Conservation (phyloP, 2,329 filamentous ascomycete genomes). For the Aspergillus unguis region DNA sequence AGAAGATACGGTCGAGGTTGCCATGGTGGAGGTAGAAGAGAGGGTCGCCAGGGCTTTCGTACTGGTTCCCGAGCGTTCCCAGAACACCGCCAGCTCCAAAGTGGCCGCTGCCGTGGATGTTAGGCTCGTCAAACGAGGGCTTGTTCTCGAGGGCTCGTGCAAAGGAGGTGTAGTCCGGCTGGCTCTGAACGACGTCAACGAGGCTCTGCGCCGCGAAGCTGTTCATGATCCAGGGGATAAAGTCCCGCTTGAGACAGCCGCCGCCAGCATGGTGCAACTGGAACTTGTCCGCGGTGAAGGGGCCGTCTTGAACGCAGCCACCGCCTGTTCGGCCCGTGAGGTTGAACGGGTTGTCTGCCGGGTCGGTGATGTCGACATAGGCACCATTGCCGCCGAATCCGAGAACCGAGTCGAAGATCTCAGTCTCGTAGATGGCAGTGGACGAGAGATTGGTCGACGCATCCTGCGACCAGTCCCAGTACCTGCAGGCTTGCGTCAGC, state of each 20-base stretch:
- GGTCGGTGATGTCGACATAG: constrained; percentile 7
- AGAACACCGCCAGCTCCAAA: constrained; percentile 18
- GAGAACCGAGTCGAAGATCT: constrained; percentile 12
- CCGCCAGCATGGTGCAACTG: constrained; percentile 11
- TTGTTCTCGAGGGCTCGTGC: constrained; percentile 17
- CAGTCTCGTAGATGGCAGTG: constrained; percentile 17
- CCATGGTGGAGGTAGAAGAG: constrained; percentile 40
- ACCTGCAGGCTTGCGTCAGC: constrained; percentile 5
- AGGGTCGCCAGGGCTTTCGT: constrained; percentile 25
- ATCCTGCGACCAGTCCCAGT: constrained; percentile 37
- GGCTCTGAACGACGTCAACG: constrained; percentile 15
- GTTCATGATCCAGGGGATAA: constrained; percentile 20
- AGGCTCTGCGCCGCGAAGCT: constrained; percentile 15
- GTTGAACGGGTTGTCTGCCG: constrained; percentile 15
- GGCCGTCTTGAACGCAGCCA: constrained; percentile 16
- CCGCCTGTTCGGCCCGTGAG: constrained; percentile 17
- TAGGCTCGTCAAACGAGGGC: constrained; percentile 14
- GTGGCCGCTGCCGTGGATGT: constrained; percentile 17
- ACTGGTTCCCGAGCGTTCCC: constrained; percentile 15
- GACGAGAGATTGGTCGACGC: constrained; percentile 15
- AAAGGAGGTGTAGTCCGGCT: constrained; percentile 17
- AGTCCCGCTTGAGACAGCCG: constrained; percentile 17
- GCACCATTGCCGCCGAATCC: constrained; percentile 20
- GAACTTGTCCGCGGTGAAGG: constrained; percentile 14
- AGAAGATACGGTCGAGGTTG: constrained; percentile 37